Evolutionary conservation across 1,284 basidiomycete species (phyloP), one percentile per base, ranked within the genome.

Genomic region (Papiliotrema laurentii): DNA sequence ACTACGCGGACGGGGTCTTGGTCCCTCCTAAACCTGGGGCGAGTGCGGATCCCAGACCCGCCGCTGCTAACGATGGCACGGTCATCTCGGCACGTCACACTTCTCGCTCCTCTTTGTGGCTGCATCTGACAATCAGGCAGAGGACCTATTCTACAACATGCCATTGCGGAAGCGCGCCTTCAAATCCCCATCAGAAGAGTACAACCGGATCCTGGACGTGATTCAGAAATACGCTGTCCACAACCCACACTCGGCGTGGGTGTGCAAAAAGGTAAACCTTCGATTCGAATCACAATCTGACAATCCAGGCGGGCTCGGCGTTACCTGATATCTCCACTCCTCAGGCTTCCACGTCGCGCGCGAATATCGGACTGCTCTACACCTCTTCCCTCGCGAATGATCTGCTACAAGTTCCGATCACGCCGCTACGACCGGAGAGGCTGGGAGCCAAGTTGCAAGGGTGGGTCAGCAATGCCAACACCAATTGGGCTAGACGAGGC

Each of bases 71-170:
- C 59, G 87, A 97, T 51, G 96, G 96, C 1, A 98, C 96, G 0
- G 84, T 83, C 1, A 87, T 98, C 51, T 36, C n/a, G 34, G 6
- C 34, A 7, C 6, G 14, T 10, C 34, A 26, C 18, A 7, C 22
- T 47, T 26, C 33, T 31, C 21, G 13, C 14, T 10, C 37, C 16
- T 27, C 7, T n/a, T n/a, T 35, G 9, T 24, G 43, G 14, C 45
- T 26, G n/a, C 43, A 53, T 21, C 51, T 37, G 18, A 2, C 22
- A 4, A 25, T 41, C 55, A 93, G 87, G 91, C 91, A 5, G 90
- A 97, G 69, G 89, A 97, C 65, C 76, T 99, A 28, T 99, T 99
- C 71, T 96, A 90, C 75, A 97, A 97, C 58, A 89, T 86, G 1
- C 90, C 92, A 0, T 85, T 87, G 16, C 86, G 96, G 34, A 80